These are phyloP conservation scores for Drosera spatulata DNA, from an alignment of 179 eudicot genomes.

Conservation along the genomic window DNA sequence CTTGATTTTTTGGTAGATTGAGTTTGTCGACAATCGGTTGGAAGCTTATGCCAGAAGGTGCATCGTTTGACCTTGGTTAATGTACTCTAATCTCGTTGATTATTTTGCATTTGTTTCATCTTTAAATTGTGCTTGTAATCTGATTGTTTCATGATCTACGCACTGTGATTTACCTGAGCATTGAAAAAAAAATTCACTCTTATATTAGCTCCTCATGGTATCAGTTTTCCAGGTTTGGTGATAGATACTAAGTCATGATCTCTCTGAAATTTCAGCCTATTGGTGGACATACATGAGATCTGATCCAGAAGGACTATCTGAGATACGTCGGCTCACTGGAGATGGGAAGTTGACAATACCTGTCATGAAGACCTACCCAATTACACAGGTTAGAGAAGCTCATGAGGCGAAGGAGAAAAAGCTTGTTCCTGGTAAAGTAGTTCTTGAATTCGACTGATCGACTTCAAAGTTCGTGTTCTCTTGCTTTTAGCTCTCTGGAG, in stretches of 20 bases:
- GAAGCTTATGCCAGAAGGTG: too few relatives aligned
- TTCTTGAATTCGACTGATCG: conserved; percentile 65
- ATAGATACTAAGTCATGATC: background rate
- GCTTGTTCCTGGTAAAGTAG: conserved; percentile 73
- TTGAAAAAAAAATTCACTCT: too few relatives aligned
- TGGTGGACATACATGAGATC: conserved; percentile 94
- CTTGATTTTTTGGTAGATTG: too few relatives aligned
- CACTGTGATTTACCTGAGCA: too few relatives aligned
- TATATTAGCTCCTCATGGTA: too few relatives aligned
- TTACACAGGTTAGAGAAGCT: conserved; percentile 75
- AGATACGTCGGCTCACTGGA: conserved; percentile 60
- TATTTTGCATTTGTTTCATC: background rate
- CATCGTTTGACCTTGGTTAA: too few relatives aligned
- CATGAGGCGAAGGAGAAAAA: conserved; percentile 83
- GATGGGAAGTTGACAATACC: conserved; percentile 78
- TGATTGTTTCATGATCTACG: too few relatives aligned
- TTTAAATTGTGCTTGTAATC: too few relatives aligned
- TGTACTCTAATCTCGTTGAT: too few relatives aligned
- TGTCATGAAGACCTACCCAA: conserved; percentile 71
- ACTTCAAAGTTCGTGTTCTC: too few relatives aligned
- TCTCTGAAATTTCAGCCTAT: conserved; percentile 38
- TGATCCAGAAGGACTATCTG: conserved; percentile 79
- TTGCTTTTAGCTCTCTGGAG: too few relatives aligned
- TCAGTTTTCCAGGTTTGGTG: background rate
- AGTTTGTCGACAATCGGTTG: too few relatives aligned